A percentile compares a stretch with the other conserved stretches of the same genome.
Evolutionary conservation across 2,329 filamentous ascomycete genomes (phyloP).

Genomic region (Trichoderma aggressivum): DNA sequence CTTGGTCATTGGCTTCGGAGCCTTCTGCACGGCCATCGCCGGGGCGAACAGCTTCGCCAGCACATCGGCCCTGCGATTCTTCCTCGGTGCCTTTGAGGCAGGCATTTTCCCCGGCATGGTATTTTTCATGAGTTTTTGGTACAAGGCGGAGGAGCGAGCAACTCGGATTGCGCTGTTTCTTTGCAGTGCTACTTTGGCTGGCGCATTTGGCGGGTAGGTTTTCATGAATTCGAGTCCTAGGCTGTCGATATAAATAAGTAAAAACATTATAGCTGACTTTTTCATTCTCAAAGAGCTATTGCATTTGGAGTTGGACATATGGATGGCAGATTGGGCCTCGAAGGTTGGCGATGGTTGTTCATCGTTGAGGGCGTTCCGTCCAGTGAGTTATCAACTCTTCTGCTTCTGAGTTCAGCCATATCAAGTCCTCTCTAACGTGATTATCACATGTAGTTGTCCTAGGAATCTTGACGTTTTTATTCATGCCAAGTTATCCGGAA

Average conservation of each 20-base stretch:
- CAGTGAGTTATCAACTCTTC: neutral
- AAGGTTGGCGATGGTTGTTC: neutral
- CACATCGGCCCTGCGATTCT: neutral
- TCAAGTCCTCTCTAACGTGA: neutral
- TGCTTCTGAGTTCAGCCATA: no score
- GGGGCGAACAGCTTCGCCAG: neutral
- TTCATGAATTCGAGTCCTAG: fast-evolving
- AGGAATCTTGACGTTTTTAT: neutral
- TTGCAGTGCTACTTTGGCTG: neutral
- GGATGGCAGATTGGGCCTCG: neutral
- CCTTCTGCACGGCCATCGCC: neutral
- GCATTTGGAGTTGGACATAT: neutral
- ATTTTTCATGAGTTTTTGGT: slow-evolving; percentile 5
- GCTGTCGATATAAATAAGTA: neutral
- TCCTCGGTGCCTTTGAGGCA: neutral
- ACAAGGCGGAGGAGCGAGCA: neutral
- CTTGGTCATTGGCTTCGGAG: slow-evolving; percentile 1
- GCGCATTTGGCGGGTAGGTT: slow-evolving; percentile 4
- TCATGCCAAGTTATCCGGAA: neutral
- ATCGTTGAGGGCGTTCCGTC: slow-evolving; percentile 1
- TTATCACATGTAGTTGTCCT: neutral
- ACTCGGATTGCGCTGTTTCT: neutral
- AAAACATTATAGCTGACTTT: neutral
- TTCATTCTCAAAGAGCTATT: neutral
- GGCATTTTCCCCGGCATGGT: slow-evolving; percentile 1